Percentiles rank a stretch among this genome's conserved stretches.
These are phyloP conservation scores for Pseudocercospora vitis DNA, from an alignment of 2,329 filamentous ascomycete genomes.

Conservation along the genomic window DNA sequence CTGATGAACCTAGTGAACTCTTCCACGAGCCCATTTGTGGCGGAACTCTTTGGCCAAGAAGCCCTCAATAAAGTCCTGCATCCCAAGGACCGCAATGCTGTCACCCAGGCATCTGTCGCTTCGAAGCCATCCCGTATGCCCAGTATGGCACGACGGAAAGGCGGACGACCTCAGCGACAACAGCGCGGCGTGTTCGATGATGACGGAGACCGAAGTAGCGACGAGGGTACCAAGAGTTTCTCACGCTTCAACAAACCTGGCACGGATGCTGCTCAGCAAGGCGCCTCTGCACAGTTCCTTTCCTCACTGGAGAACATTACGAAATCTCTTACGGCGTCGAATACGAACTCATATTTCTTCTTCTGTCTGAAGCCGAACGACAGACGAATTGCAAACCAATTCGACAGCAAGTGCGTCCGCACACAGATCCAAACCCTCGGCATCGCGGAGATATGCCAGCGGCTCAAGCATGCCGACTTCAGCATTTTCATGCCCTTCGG, in stretches of 20 bases:
- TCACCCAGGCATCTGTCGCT: constrained; percentile 94
- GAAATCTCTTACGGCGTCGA: constrained; percentile 76
- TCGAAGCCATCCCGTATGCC: constrained; percentile 92
- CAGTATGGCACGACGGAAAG: constrained; percentile 84
- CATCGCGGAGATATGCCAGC: constrained; percentile 94
- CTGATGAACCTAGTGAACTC: constrained; percentile 89
- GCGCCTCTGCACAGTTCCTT: constrained; percentile 89
- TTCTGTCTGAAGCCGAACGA: constrained; percentile 98
- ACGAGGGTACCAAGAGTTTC: constrained; percentile 38
- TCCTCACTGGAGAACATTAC: constrained; percentile 86
- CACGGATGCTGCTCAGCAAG: constrained; percentile 62
- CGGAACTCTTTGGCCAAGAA: constrained; percentile 92
- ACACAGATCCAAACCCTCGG: constrained; percentile 93
- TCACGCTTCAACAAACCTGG: constrained; percentile 43
- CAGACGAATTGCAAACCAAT: constrained; percentile 94
- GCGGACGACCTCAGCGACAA: constrained; percentile 51
- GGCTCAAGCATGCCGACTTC: constrained; percentile 89
- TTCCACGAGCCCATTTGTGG: constrained; percentile 84
- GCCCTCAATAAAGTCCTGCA: constrained; percentile 91
- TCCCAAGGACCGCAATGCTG: constrained; percentile 82
- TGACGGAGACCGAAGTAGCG: constrained; percentile 44
- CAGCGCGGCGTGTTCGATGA: constrained; percentile 43
- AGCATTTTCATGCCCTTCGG: constrained; percentile 93
- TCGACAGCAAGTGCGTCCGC: constrained; percentile 96
- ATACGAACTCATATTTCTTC: constrained; percentile 91